Percentiles rank a stretch among this genome's conserved stretches.
These are phyloP conservation scores for Arbutus unedo DNA, from an alignment of 148 eudicot genomes.

Conservation along the genomic window DNA sequence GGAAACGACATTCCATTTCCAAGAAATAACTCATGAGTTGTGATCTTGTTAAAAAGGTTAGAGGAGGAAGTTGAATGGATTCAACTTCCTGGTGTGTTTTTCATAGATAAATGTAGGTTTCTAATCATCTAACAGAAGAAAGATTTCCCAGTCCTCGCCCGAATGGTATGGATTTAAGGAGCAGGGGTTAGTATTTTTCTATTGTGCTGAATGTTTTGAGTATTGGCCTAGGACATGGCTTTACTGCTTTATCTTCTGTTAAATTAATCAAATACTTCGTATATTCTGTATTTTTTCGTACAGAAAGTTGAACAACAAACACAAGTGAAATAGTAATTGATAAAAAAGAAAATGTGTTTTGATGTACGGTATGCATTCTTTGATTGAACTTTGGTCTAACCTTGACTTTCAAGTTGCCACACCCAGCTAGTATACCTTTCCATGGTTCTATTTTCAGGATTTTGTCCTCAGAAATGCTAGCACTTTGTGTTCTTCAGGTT, in stretches of 20 bases:
- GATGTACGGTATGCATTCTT: neutral
- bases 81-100: neutral
- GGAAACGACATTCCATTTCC: neutral
- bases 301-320: neutral
- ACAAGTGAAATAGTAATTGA: constrained; percentile 1
- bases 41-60: neutral
- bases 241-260: neutral
- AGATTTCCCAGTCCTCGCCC: neutral
- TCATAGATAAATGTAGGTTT: neutral
- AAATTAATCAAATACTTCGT: neutral
- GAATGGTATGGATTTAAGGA: neutral
- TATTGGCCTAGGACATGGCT: neutral
- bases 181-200: neutral
- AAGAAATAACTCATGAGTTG: neutral
- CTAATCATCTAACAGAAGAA: neutral
- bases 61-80: neutral
- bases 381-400: neutral
- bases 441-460: neutral
- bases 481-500: constrained; percentile 66
- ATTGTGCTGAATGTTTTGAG: too few species aligned
- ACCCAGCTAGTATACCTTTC: constrained; percentile 4
- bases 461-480: constrained; percentile 12
- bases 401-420: neutral
- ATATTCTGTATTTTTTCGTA: neutral
- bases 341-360: neutral